Evolutionary conservation across 164 flowering plant species (phyloP).

Genomic region (Vitis labrusca): DNA sequence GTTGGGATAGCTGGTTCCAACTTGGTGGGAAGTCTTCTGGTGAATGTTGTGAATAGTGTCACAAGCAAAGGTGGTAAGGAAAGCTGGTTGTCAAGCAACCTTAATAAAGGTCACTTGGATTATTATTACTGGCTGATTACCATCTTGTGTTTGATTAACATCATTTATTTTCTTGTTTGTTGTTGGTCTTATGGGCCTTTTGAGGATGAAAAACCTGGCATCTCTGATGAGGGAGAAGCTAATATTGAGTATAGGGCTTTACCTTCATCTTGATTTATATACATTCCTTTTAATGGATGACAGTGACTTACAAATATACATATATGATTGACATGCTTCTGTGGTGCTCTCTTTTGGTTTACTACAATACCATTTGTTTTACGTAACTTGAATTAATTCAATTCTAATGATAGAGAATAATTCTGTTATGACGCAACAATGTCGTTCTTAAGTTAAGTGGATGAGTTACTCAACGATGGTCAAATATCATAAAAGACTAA

Average conservation of each 20-base stretch:
- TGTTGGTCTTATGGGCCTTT: conserved; percentile 20
- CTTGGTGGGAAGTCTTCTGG: conserved; percentile 30
- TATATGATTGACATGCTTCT: too few relatives aligned
- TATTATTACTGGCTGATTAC: conserved; percentile 27
- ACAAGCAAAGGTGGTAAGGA: conserved; percentile 14
- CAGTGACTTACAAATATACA: too few relatives aligned
- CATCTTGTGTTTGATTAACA: conserved; percentile 16
- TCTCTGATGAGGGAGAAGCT: neutral
- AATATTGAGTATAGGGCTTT: too few relatives aligned
- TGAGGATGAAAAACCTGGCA: neutral
- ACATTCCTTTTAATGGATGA: neutral
- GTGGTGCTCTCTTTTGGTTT: too few relatives aligned
- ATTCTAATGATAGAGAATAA: too few relatives aligned
- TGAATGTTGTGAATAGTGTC: conserved; percentile 4
- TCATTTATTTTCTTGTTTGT: conserved; percentile 24
- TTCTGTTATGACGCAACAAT: too few relatives aligned
- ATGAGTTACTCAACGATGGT: too few relatives aligned
- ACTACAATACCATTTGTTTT: too few relatives aligned
- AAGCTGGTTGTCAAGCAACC: conserved; percentile 29
- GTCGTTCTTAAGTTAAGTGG: too few relatives aligned
- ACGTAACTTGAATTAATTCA: too few relatives aligned
- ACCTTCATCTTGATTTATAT: too few relatives aligned
- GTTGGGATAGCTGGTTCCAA: conserved; percentile 22
- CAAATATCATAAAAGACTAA: too few relatives aligned
- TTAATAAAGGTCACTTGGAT: conserved; percentile 29